Percentiles rank a stretch among this genome's conserved stretches.
These are phyloP conservation scores for Coleophoma eucalyptorum DNA, from an alignment of 2,329 filamentous ascomycete genomes.

Conservation along the genomic window DNA sequence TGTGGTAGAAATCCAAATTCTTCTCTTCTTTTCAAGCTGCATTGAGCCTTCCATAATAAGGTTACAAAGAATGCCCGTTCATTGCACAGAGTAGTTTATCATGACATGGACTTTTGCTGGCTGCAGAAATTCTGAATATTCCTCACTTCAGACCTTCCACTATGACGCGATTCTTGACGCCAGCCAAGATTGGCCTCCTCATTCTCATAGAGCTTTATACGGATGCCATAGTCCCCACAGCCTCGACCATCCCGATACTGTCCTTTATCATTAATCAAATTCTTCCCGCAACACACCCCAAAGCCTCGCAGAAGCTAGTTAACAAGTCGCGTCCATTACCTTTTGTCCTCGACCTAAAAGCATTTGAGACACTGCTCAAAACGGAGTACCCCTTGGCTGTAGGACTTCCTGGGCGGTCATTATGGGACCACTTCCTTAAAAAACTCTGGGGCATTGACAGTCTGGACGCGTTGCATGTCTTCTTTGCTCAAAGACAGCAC, in stretches of 20 bases:
- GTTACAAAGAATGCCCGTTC: too few relatives aligned
- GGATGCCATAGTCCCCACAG: conserved; percentile 63
- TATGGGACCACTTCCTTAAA: conserved; percentile 84
- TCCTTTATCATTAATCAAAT: conserved; percentile 75
- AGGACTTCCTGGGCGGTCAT: conserved; percentile 67
- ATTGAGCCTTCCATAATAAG: too few relatives aligned
- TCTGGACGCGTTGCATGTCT: conserved; percentile 73
- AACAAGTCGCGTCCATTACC: conserved; percentile 9
- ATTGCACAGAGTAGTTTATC: too few relatives aligned
- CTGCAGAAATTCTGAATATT: neutral
- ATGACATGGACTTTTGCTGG: too few relatives aligned
- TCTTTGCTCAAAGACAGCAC: conserved; percentile 59
- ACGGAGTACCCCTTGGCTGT: conserved; percentile 45
- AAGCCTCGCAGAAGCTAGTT: conserved; percentile 8
- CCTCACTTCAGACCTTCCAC: neutral
- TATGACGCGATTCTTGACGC: conserved; percentile 84
- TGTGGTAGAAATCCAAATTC: too few relatives aligned
- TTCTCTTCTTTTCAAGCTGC: too few relatives aligned
- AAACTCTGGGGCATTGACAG: conserved; percentile 83
- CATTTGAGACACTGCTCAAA: conserved; percentile 55
- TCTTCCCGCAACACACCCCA: conserved; percentile 43
- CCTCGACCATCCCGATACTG: conserved; percentile 70
- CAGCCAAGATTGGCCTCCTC: conserved; percentile 80
- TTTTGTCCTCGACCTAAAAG: conserved; percentile 49
- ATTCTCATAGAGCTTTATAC: conserved; percentile 79